Evolutionary conservation across 1,284 basidiomycete species (phyloP), one percentile per base, ranked within the genome.

Genomic region (Austropuccinia psidii): DNA sequence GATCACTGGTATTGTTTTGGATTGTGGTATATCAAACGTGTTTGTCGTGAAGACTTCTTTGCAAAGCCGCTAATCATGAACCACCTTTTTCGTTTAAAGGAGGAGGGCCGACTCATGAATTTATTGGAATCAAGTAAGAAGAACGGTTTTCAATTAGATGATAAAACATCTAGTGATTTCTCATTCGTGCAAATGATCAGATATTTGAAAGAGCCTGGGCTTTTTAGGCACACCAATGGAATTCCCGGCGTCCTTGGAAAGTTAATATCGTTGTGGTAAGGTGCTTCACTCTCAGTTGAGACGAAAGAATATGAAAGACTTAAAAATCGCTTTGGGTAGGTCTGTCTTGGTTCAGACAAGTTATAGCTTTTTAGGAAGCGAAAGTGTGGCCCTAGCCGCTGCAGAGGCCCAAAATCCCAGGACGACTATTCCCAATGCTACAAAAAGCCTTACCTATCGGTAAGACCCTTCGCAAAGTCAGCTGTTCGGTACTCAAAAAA

Each of bases 381-480:
- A 70, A 52, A 74, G n/a, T 54, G 64, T 67, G 11, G 69, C 69
- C 17, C 43, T 66, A 45, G 54, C 68, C 37, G 67, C 62, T 21
- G 69, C 70, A 11, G 89, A 90, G 79, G 87, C 87, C 0, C 82
- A 88, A 80, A 90, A 86, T 79, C 90, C 90, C 0, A 85, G 89
- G 64, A 85, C 87, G 50, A 90, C 90, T 77, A 89, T 94, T 64
- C 85, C 87, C 55, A 89, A 87, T 78, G 91, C 91, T 8, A 88
- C 92, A 75, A 85, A 86, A 65, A 84, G 89, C 43, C 90, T 93
- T 19, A 90, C 91, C 82, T 90, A 57, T 41, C 52, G 73, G 64
- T 64, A 78, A 77, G 70, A 37, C 4, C 31, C 43, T 21, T 54
- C 64, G 4, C 4, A 27, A 2, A 37, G 41, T 37, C 13, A 2